These are phyloP conservation scores for Fragilariopsis cylindrus DNA, from an alignment of 108 stramenopile genomes.

Conservation along the genomic window DNA sequence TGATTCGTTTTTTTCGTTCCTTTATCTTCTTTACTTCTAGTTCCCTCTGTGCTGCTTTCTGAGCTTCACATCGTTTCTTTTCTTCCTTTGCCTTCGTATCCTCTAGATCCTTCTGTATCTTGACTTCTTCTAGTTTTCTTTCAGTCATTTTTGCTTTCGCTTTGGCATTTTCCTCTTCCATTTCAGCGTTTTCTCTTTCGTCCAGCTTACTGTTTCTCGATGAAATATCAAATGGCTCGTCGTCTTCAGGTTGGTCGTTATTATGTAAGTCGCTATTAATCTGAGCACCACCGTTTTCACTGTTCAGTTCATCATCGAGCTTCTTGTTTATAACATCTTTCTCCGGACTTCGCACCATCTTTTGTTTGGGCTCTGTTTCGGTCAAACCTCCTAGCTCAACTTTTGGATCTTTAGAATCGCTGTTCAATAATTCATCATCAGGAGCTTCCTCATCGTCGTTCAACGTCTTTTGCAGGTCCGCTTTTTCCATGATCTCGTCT, in stretches of 20 bases:
- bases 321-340: no score
- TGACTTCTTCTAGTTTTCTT: not conserved
- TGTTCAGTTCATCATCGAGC: no score
- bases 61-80: not conserved
- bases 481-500: no score
- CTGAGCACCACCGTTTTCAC: not conserved
- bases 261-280: not conserved
- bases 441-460: no score
- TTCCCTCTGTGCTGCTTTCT: not conserved
- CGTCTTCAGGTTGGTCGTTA: not conserved
- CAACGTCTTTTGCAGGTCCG: no score
- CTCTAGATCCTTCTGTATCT: not conserved
- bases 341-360: no score
- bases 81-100: slow-evolving; percentile 2
- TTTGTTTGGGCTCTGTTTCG: no score
- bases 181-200: not conserved
- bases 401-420: no score
- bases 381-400: no score
- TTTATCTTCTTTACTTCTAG: not conserved
- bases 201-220: not conserved
- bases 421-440: no score
- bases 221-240: not conserved
- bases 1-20: not conserved
- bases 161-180: slow-evolving; percentile 1
- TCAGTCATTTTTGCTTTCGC: not conserved